Percentiles rank a stretch among this genome's conserved stretches.
Conservation (phyloP, 2,329 filamentous ascomycete genomes). For the Raffaelea ambrosiae region DNA sequence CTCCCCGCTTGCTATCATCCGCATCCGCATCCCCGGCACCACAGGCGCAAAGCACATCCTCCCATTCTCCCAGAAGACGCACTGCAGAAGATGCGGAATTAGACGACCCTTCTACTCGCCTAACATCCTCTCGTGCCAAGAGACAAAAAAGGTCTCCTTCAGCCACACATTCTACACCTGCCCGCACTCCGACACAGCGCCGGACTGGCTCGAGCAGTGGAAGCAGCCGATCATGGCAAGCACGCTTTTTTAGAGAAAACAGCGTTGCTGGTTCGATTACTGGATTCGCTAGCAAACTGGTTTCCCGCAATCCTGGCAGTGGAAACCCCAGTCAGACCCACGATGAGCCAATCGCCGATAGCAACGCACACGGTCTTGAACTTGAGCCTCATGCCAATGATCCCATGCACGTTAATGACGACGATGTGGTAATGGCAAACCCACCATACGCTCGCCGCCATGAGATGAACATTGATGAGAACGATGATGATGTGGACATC, state of each 20-base stretch:
- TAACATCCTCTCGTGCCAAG: neutral
- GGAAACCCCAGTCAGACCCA: neutral
- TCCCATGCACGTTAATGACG: neutral
- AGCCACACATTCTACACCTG: neutral
- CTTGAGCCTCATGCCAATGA: too few relatives aligned
- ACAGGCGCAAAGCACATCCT: neutral
- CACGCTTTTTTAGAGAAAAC: slow-evolving; percentile 9
- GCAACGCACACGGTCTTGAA: too few relatives aligned
- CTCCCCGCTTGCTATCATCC: slow-evolving; percentile 12
- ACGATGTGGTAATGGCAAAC: too few relatives aligned
- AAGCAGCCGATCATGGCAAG: slow-evolving; percentile 6
- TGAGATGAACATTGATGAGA: too few relatives aligned
- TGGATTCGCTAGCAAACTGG: slow-evolving; percentile 8
- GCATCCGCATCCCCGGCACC: neutral
- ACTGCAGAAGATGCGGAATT: neutral
- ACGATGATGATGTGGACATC: slow-evolving; percentile 35
- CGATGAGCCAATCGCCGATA: too few relatives aligned
- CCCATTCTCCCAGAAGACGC: slow-evolving; percentile 4
- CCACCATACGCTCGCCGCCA: too few relatives aligned
- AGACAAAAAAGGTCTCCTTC: too few relatives aligned
- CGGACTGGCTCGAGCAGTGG: neutral
- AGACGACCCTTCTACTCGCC: neutral
- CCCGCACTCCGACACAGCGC: too few relatives aligned
- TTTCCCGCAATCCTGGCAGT: slow-evolving; percentile 1
- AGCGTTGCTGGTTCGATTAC: slow-evolving; percentile 9